phyloP scores from a whole-genome alignment of 352 stramenopile species.

The Pythium apleroticum region DNA sequence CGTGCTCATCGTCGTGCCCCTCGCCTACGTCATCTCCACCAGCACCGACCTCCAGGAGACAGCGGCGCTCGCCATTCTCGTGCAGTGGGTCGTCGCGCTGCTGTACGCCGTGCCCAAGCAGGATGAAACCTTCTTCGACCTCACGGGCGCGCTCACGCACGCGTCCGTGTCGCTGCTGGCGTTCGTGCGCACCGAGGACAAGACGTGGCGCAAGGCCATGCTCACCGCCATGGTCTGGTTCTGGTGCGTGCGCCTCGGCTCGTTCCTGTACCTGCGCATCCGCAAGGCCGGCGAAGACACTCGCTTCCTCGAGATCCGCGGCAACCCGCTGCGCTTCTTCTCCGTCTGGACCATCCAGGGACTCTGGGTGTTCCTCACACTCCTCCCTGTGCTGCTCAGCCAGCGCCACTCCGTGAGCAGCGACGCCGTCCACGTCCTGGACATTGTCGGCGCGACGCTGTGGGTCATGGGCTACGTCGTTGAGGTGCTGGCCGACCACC shows the following conservation, averaged over 20 bases:
- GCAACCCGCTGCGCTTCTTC: constrained; percentile 69
- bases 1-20: constrained; percentile 33
- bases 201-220: constrained; percentile 52
- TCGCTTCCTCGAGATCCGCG: constrained; percentile 68
- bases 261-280: constrained; percentile 82
- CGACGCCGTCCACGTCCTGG: constrained; percentile 31
- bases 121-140: constrained; percentile 81
- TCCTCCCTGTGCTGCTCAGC: constrained; percentile 63
- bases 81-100: constrained; percentile 68
- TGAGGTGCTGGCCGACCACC: constrained; percentile 74
- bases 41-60: constrained; percentile 48
- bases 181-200: constrained; percentile 27
- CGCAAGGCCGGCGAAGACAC: constrained; percentile 61
- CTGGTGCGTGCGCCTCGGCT: constrained; percentile 76
- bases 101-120: constrained; percentile 65
- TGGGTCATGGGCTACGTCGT: constrained; percentile 74
- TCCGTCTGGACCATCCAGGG: constrained; percentile 80
- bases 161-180: constrained; percentile 53
- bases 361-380: constrained; percentile 80
- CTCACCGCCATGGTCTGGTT: constrained; percentile 70
- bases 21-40: constrained; percentile 38
- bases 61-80: constrained; percentile 45
- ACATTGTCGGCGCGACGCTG: constrained; percentile 44
- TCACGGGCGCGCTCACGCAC: constrained; percentile 81
- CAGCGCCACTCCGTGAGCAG: constrained; percentile 35